Percentiles rank a stretch among this genome's conserved stretches.
These are phyloP conservation scores for Skeletonema menzelii DNA, from an alignment of 108 stramenopile genomes.

Conservation along the genomic window DNA sequence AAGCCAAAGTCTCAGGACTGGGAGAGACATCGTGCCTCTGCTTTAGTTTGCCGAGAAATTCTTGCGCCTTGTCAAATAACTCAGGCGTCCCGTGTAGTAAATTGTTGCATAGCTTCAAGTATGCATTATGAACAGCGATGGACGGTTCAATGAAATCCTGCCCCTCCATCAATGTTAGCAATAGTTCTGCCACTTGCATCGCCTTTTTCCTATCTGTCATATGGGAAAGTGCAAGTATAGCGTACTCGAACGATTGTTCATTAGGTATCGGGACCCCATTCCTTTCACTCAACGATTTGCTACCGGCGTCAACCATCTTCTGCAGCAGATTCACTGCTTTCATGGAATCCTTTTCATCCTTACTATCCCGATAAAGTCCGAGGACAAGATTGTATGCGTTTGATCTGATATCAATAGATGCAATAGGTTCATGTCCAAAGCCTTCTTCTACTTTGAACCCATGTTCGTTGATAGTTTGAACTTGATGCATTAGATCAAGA, in stretches of 20 bases:
- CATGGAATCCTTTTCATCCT: conserved; percentile 18
- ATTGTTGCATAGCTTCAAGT: conserved; percentile 25
- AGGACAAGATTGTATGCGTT: conserved; percentile 49
- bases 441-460: conserved; percentile 10
- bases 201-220: conserved; percentile 23
- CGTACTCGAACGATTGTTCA: conserved; percentile 44
- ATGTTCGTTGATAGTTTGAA: conserved; percentile 15
- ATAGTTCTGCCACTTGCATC: conserved; percentile 25
- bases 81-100: conserved; percentile 11
- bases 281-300: conserved; percentile 13
- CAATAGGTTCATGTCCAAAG: conserved; percentile 7
- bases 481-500: conserved; percentile 39
- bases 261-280: conserved; percentile 37
- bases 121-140: conserved; percentile 39
- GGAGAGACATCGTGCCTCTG: conserved; percentile 17
- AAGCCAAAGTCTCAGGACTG: conserved; percentile 31
- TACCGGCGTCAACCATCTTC: conserved; percentile 41
- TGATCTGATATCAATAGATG: conserved; percentile 37
- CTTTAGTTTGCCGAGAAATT: conserved; percentile 22
- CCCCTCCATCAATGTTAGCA: conserved; percentile 37
- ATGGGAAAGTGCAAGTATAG: conserved; percentile 29
- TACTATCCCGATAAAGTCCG: conserved; percentile 39
- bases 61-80: conserved; percentile 27
- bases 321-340: conserved; percentile 41
- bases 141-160: conserved; percentile 33